A percentile compares a stretch with the other conserved stretches of the same genome.
These are phyloP conservation scores for Calonectria pauciramosa DNA, from an alignment of 2,329 filamentous ascomycete species.

Conservation along the genomic window DNA sequence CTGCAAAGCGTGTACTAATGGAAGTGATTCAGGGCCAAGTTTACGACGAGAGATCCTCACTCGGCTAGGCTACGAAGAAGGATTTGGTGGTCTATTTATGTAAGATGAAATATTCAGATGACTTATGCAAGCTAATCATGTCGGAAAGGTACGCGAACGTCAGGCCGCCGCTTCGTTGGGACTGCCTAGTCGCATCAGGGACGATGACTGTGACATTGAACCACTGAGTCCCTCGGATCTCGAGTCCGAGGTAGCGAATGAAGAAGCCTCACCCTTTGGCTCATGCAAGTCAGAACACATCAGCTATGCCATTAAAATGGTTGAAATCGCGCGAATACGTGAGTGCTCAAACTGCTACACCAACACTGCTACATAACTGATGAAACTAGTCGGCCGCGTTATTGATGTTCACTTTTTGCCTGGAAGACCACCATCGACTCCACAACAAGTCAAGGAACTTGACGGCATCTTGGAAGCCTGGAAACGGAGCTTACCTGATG, in stretches of 20 bases:
- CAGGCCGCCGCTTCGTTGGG: slow-evolving; percentile 54
- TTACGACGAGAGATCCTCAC: slow-evolving; percentile 44
- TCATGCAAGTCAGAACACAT: slow-evolving; percentile 50
- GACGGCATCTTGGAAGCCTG: slow-evolving; percentile 50
- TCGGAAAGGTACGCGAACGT: slow-evolving; percentile 50
- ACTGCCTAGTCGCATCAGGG: slow-evolving; percentile 53
- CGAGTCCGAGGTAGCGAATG: slow-evolving; percentile 45
- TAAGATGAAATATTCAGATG: slow-evolving; percentile 45
- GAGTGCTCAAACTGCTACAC: slow-evolving; percentile 16
- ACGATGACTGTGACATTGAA: slow-evolving; percentile 57
- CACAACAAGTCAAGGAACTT: slow-evolving; percentile 46
- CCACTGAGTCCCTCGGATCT: slow-evolving; percentile 49
- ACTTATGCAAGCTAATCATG: slow-evolving; percentile 13
- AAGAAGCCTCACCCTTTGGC: slow-evolving; percentile 44
- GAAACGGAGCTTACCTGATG: slow-evolving; percentile 50
- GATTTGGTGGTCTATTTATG: slow-evolving; percentile 69
- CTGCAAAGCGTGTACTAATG: neutral
- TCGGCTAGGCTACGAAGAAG: slow-evolving; percentile 56
- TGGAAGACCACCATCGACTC: slow-evolving; percentile 46
- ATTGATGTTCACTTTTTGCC: slow-evolving; percentile 55
- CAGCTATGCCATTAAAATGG: slow-evolving; percentile 55
- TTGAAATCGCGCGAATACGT: slow-evolving; percentile 53
- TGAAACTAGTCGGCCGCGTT: slow-evolving; percentile 47
- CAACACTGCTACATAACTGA: slow-evolving; percentile 1
- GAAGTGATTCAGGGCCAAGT: slow-evolving; percentile 39